Base-by-base conservation (phyloP, 495 filamentous ascomycete species). In the Tuber borchii region DNA sequence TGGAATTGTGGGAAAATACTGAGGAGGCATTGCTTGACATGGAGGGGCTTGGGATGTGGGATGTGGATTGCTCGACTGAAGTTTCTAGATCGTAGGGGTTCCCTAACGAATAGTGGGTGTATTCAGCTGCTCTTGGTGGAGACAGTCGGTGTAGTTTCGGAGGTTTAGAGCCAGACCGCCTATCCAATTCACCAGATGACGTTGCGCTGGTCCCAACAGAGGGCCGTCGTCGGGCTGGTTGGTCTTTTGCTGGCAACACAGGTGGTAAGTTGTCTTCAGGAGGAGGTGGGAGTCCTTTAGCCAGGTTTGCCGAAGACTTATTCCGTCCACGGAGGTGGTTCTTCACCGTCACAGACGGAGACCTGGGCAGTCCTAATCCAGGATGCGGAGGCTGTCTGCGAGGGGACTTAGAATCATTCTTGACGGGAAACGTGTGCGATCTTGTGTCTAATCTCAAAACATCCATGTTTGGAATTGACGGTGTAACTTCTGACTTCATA, bases 351-450 rank as follows among this genome's bases (percentile, higher is more conserved):
- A 73, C 76, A 17, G 79, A 79, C 19, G 79, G 80, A 42, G 80
- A 82, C 56, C 77, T 78, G 42, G 80, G 80, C 16, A 82, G 44
- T 37, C 80, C 79, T 37, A 82, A 69, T 40, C 76, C 80, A 69
- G 80, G 76, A 71, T 82, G 79, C 26, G 80, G 80, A 4, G 79
- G 80, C 22, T 71, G 31, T n/a, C 76, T 76, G 17, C 74, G 69
- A 6, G 75, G 73, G 48, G 68, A 73, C 44, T 51, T 46, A 26
- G 72, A 46, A 69, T 75, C 78, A 79, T 85, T 42, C 82, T 82
- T 51, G 3, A 83, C 79, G 3, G 89, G 89, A 74, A 89, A 89
- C 0, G 88, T 90, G 51, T 87, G 87, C 37, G 88, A 86, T 22
- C 89, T 85, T 76, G 81, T 86, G 17, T 85, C 84, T 22, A 85